Evolutionary conservation across 306 rosid species (phyloP), one percentile per base, ranked within the genome.

Genomic region (Elaeagnus macrophylla): DNA sequence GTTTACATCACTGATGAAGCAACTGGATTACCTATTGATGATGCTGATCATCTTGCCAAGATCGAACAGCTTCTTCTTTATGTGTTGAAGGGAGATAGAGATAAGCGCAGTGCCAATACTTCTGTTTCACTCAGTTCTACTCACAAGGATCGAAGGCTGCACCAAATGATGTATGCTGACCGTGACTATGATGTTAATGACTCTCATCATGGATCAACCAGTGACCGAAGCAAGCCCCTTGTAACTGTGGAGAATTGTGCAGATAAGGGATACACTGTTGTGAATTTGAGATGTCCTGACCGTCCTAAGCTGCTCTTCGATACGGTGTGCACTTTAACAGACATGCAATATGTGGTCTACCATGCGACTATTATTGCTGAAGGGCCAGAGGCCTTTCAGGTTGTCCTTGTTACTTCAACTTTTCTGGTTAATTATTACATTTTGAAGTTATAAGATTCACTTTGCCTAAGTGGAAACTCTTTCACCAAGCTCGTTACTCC

Each of bases 311-410:
- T 87, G 57, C 65, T 91, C 6, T 90, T 90, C 45, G 97, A 90
- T 59, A 74, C 95, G 0, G 91, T 90, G 1, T 91, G 95, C 72
- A 91, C 97, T 13, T 67, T 91, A 65, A 91, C 97, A 5, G 97
- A 91, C 67, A 91, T 91, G 95, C 96, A 84, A 25, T 91, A 91
- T 69, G 99, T 86, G 67, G 96, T 91, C 13, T 91, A 76, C 74
- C 99, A 91, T 72, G 99, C 81, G 10, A 84, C 95, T 48, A 75
- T 86, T 59, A 80, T 70, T 75, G 87, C 96, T 5, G 99, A 91
- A 82, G 96, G 89, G 58, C 87, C 85, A 39, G 99, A 91, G 72
- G 99, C 99, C 37, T 70, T 41, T 78, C 99, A 91, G 99, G 99
- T 84, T 67, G 47, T 18, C 53, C 56, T 52, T 62, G 25, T 53